These are phyloP conservation scores for Bipolaris sorokiniana DNA, from an alignment of 2,329 filamentous ascomycete genomes.

Conservation along the genomic window DNA sequence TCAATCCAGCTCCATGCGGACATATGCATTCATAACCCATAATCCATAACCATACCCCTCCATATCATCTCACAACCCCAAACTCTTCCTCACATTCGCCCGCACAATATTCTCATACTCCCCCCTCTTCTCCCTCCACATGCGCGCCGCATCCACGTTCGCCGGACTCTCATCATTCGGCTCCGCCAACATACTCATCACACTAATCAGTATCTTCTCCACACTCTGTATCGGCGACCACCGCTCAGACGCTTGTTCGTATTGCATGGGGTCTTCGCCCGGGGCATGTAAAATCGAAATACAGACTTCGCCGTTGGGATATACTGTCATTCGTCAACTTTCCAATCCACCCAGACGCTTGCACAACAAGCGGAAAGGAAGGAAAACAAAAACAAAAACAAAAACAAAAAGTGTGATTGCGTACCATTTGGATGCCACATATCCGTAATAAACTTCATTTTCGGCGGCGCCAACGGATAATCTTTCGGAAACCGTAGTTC, in stretches of 20 bases:
- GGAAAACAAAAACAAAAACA: no score
- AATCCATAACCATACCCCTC: not conserved
- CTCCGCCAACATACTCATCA: constrained; percentile 88
- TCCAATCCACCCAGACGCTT: no score
- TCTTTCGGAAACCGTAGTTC: constrained; percentile 80
- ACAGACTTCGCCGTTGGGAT: constrained; percentile 84
- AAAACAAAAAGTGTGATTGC: no score
- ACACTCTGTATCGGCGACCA: constrained; percentile 96
- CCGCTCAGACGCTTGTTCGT: constrained; percentile 86
- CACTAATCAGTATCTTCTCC: constrained; percentile 89
- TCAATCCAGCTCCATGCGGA: not conserved
- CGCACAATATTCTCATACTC: constrained; percentile 82
- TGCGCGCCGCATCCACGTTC: constrained; percentile 88
- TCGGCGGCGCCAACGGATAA: constrained; percentile 88
- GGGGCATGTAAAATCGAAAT: constrained; percentile 97
- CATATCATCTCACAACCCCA: constrained; percentile 38
- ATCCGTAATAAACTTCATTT: constrained; percentile 82
- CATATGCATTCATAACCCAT: constrained; percentile 1
- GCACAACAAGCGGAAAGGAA: no score
- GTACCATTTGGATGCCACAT: constrained; percentile 91
- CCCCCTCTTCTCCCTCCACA: constrained; percentile 80
- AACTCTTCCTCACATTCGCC: constrained; percentile 54
- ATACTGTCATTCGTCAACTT: no score
- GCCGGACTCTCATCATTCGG: constrained; percentile 96
- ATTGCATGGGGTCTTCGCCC: constrained; percentile 91